phyloP scores from a whole-genome alignment of 164 flowering plant genomes.

The Litsea cubeba region DNA sequence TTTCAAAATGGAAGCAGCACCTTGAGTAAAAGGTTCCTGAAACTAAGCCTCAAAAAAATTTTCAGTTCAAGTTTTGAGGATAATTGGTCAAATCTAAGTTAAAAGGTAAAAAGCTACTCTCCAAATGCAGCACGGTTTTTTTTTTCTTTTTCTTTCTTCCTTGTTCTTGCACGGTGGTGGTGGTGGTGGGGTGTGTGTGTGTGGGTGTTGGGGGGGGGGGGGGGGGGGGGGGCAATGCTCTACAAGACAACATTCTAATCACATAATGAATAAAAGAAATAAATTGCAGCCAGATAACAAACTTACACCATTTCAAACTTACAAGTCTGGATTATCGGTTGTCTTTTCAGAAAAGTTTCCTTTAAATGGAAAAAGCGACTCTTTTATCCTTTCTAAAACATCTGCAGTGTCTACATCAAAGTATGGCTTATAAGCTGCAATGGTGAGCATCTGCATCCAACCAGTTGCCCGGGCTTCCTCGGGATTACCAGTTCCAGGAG shows the following conservation, averaged over 20 bases:
- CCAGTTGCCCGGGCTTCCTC: conserved; percentile 72
- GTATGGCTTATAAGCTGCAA: conserved; percentile 82
- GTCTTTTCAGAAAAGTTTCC: conserved; percentile 86
- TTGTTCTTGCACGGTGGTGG: too few relatives aligned
- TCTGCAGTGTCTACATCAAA: conserved; percentile 98
- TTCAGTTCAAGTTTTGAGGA: not conserved
- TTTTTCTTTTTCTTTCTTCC: too few relatives aligned
- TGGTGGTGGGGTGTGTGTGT: too few relatives aligned
- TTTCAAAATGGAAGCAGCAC: too few relatives aligned
- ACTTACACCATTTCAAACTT: conserved; percentile 84
- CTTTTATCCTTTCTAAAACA: conserved; percentile 85
- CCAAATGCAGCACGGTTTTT: too few relatives aligned
- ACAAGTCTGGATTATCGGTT: conserved; percentile 82
- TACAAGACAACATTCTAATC: not conserved
- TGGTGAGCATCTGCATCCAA: conserved; percentile 61
- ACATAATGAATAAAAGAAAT: not conserved
- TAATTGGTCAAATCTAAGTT: not conserved
- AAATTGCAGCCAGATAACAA: conserved; percentile 1
- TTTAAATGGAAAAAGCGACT: conserved; percentile 82
- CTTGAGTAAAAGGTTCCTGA: too few relatives aligned
- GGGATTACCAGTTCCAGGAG: conserved; percentile 44
- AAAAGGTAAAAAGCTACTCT: too few relatives aligned
- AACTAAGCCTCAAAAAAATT: too few relatives aligned
- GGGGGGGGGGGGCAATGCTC: not conserved
- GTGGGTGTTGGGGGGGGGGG: too few relatives aligned